Conservation (phyloP, 139 green algal genomes). For the Chlamydomonas asymmetrica region DNA sequence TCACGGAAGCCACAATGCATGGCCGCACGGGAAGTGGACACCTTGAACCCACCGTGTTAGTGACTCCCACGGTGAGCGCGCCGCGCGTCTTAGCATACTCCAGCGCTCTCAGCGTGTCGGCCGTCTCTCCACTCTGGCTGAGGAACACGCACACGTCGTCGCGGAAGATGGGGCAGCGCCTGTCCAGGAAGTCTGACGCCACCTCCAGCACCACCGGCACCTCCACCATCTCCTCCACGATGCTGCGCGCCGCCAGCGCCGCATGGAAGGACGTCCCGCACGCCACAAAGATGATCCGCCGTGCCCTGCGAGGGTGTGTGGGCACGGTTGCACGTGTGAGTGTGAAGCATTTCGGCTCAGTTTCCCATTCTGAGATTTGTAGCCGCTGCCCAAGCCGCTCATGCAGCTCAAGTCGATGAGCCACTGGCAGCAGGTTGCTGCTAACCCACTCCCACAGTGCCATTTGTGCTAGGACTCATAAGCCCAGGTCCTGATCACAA, state of each 20-base stretch:
- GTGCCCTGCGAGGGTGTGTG: too few relatives aligned
- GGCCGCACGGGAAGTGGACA: too few relatives aligned
- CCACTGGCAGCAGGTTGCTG: too few relatives aligned
- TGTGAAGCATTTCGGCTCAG: too few relatives aligned
- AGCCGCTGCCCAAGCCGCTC: too few relatives aligned
- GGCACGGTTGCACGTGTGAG: too few relatives aligned
- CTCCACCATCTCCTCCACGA: constrained; percentile 59
- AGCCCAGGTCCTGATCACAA: constrained; percentile 3
- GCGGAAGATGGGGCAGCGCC: constrained; percentile 82
- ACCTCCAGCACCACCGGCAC: constrained; percentile 92
- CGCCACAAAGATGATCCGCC: constrained; percentile 91
- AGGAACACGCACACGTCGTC: constrained; percentile 96
- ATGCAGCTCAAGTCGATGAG: too few relatives aligned
- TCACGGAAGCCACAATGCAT: too few relatives aligned
- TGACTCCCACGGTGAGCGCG: constrained; percentile 94
- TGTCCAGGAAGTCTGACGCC: constrained; percentile 91
- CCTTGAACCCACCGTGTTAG: constrained; percentile 96
- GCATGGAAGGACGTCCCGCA: constrained; percentile 94
- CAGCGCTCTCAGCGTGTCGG: constrained; percentile 90
- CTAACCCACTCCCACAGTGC: too few relatives aligned
- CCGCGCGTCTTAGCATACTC: constrained; percentile 84
- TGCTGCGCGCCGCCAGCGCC: constrained; percentile 74
- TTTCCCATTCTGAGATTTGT: too few relatives aligned
- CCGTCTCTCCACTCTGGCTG: constrained; percentile 92
- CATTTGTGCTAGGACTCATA: background rate